phyloP scores from a whole-genome alignment of 331 rosid genomes.

The Rosa hybrid region DNA sequence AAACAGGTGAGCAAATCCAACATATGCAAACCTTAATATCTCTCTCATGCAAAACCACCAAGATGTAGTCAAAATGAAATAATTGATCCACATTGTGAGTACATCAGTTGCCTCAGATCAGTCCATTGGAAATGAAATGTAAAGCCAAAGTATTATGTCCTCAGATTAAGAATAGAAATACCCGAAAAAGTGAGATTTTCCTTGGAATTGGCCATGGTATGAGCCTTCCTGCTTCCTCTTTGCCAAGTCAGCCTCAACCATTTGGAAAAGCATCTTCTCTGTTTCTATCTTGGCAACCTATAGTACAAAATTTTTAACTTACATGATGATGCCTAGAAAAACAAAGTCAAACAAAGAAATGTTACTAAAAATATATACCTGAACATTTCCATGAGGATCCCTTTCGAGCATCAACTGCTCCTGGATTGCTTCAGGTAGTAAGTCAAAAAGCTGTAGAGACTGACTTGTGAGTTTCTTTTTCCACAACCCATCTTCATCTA shows the following conservation, averaged over 20 bases:
- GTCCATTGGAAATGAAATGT: not conserved
- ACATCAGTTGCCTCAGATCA: conserved; percentile 3
- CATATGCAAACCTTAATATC: not conserved
- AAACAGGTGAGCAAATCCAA: not conserved
- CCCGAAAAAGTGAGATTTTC: conserved; percentile 99
- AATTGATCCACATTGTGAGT: not conserved
- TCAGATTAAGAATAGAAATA: conserved; percentile 31
- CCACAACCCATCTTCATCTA: conserved; percentile 89
- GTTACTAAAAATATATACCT: conserved; percentile 45
- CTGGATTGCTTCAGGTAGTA: conserved; percentile 92
- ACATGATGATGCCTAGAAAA: conserved; percentile 5
- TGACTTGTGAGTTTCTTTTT: conserved; percentile 81
- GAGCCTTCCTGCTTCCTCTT: conserved; percentile 77
- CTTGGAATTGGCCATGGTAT: conserved; percentile 61
- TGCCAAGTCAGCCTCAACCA: conserved; percentile 92
- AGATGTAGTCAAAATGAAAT: not conserved
- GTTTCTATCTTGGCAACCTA: conserved; percentile 97
- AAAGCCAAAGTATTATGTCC: conserved; percentile 6
- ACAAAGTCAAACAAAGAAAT: conserved; percentile 18
- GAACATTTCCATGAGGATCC: conserved; percentile 99
- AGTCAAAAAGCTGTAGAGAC: conserved; percentile 80
- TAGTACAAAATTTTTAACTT: conserved; percentile 16
- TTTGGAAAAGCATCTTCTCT: conserved; percentile 98
- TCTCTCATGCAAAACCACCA: not conserved
- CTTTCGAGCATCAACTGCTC: conserved; percentile 99